These are phyloP conservation scores for Skeletonema tropicum DNA, from an alignment of 108 stramenopile genomes.

Conservation along the genomic window DNA sequence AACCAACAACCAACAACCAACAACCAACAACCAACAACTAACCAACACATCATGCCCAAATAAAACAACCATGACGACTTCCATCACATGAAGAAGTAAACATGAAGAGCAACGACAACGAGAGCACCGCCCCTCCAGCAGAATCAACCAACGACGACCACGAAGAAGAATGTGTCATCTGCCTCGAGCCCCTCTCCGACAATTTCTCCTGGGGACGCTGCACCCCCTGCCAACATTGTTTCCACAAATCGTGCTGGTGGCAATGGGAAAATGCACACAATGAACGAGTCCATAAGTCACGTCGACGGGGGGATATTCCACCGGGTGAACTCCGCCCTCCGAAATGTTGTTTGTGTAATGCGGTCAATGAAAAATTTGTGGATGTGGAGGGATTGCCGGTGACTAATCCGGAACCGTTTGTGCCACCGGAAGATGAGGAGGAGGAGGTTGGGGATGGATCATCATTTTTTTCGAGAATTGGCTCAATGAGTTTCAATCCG, in stretches of 20 bases:
- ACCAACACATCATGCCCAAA: too few relatives aligned
- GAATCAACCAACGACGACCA: neutral
- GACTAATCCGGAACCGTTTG: constrained; percentile 38
- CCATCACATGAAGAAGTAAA: too few relatives aligned
- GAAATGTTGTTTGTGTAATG: constrained; percentile 50
- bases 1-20: too few relatives aligned
- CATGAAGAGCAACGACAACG: neutral
- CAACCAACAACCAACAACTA: too few relatives aligned
- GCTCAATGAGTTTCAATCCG: constrained; percentile 3
- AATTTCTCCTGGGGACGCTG: constrained; percentile 33
- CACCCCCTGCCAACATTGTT: constrained; percentile 40
- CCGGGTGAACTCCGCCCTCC: neutral
- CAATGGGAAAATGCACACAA: constrained; percentile 43
- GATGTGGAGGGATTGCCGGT: constrained; percentile 37
- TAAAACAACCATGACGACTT: too few relatives aligned
- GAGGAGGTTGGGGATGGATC: constrained; percentile 3
- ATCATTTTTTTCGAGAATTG: neutral
- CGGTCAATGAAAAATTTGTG: constrained; percentile 33
- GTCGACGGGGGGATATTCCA: neutral
- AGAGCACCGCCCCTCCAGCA: neutral
- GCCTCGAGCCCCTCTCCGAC: constrained; percentile 34
- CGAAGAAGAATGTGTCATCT: constrained; percentile 55
- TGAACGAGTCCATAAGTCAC: constrained; percentile 12
- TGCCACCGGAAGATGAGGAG: constrained; percentile 10
- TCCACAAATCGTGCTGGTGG: constrained; percentile 54